These are phyloP conservation scores for Candida nemodendra DNA, from an alignment of 805 yeast genomes.

Conservation along the genomic window DNA sequence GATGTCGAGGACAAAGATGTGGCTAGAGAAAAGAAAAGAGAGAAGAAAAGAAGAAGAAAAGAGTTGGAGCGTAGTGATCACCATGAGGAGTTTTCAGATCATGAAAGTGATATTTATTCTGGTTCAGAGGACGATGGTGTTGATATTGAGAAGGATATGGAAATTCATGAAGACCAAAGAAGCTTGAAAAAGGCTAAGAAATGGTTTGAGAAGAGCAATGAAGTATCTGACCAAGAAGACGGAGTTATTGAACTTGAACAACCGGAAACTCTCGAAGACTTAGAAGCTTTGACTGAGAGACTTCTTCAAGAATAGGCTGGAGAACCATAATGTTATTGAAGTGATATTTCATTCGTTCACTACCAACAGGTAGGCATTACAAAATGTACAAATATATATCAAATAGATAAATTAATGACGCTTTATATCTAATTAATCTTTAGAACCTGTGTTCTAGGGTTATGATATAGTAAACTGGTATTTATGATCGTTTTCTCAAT, in stretches of 20 bases:
- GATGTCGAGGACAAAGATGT: conserved; percentile 77
- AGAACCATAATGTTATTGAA: neutral
- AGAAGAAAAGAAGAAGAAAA: conserved; percentile 84
- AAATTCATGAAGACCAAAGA: conserved; percentile 34
- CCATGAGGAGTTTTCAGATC: conserved; percentile 39
- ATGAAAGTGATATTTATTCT: conserved; percentile 31
- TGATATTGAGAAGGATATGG: conserved; percentile 50
- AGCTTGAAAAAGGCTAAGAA: conserved; percentile 39
- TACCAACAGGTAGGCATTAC: too few relatives aligned
- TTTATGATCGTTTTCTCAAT: too few relatives aligned
- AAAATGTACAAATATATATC: too few relatives aligned
- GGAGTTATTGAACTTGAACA: conserved; percentile 71
- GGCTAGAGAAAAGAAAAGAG: conserved; percentile 76
- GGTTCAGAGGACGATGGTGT: conserved; percentile 24
- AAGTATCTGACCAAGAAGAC: conserved; percentile 27
- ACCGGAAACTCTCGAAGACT: conserved; percentile 89
- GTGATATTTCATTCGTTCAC: too few relatives aligned
- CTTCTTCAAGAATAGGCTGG: conserved; percentile 33
- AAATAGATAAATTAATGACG: too few relatives aligned
- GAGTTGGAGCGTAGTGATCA: conserved; percentile 63
- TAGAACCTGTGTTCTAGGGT: too few relatives aligned
- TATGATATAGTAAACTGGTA: too few relatives aligned
- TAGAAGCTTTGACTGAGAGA: conserved; percentile 78
- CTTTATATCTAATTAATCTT: too few relatives aligned
- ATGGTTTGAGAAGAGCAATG: conserved; percentile 46